These are phyloP conservation scores for Penicillium atrosanguineum DNA, from an alignment of 495 filamentous ascomycete species.

Conservation along the genomic window DNA sequence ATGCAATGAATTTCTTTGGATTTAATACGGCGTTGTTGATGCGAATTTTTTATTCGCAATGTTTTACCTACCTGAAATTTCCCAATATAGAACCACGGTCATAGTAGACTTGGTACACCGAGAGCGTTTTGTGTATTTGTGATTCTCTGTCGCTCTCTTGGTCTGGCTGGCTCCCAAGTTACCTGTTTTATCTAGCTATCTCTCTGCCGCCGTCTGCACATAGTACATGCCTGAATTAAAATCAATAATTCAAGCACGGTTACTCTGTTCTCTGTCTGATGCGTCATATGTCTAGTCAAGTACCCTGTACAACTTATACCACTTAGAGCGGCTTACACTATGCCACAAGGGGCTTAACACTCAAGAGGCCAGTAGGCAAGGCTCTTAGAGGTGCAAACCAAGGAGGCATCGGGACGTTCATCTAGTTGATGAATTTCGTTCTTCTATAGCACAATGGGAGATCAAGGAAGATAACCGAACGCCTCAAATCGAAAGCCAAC, in stretches of 20 bases:
- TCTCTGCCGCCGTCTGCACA: slow-evolving; percentile 17
- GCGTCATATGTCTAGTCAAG: too few species aligned
- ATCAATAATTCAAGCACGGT: slow-evolving; percentile 4
- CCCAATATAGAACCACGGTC: slow-evolving; percentile 21
- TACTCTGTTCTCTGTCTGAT: too few species aligned
- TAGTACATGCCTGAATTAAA: slow-evolving; percentile 12
- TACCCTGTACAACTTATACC: too few species aligned
- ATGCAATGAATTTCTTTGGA: slow-evolving; percentile 21
- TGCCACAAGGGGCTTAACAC: not conserved
- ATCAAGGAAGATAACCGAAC: slow-evolving; percentile 26
- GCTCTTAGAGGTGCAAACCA: slow-evolving; percentile 1
- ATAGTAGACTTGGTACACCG: slow-evolving; percentile 18
- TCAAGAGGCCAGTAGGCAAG: not conserved
- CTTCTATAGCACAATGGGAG: slow-evolving; percentile 33
- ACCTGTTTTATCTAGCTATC: slow-evolving; percentile 5
- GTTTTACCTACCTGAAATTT: slow-evolving; percentile 4
- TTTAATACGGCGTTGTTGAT: slow-evolving; percentile 15
- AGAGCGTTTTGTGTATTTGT: slow-evolving; percentile 12
- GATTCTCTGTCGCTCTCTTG: slow-evolving; percentile 7
- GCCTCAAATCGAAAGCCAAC: slow-evolving; percentile 23
- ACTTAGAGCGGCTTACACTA: too few species aligned
- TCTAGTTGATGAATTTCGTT: slow-evolving; percentile 18
- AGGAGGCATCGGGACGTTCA: not conserved
- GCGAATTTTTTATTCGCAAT: slow-evolving; percentile 14
- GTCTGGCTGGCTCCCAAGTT: slow-evolving; percentile 9